A percentile compares a stretch with the other conserved stretches of the same genome.
Evolutionary conservation across 2,329 filamentous ascomycete species (phyloP).

Genomic region (Arthrocladium fulminans): DNA sequence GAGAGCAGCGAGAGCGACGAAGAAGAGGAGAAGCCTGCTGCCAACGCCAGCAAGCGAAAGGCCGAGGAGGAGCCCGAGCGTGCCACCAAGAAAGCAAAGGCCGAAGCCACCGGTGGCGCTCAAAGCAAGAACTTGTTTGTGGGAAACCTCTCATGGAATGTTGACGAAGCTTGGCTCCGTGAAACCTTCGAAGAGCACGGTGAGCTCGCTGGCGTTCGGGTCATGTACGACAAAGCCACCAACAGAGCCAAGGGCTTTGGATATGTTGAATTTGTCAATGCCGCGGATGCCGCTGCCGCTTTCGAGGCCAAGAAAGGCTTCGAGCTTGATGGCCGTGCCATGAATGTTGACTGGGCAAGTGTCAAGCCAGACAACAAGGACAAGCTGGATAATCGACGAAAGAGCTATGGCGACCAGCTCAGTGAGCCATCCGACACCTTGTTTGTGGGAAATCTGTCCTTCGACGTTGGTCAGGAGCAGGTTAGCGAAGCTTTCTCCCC

Average conservation of each 20-base stretch:
- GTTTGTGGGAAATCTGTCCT: conserved; percentile 85
- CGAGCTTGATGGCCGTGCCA: conserved; percentile 62
- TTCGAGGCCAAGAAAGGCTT: conserved; percentile 64
- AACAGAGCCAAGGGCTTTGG: conserved; percentile 87
- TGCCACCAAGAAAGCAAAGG: conserved; percentile 48
- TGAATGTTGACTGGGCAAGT: conserved; percentile 73
- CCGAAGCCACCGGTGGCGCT: conserved; percentile 34
- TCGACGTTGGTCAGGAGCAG: conserved; percentile 68
- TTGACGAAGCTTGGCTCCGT: conserved; percentile 73
- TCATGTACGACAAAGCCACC: conserved; percentile 72
- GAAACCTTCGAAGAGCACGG: conserved; percentile 74
- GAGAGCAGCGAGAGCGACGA: conserved; percentile 26
- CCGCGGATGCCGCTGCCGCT: conserved; percentile 61
- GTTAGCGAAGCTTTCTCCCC: conserved; percentile 67
- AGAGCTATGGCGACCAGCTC: conserved; percentile 63
- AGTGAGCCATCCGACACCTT: conserved; percentile 78
- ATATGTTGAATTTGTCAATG: conserved; percentile 74
- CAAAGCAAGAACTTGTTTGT: conserved; percentile 66
- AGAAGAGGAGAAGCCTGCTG: conserved; percentile 16
- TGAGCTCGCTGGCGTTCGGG: conserved; percentile 61
- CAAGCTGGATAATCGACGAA: conserved; percentile 46
- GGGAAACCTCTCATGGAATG: conserved; percentile 82
- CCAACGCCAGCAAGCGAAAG: conserved; percentile 37
- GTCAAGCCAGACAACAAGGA: conserved; percentile 54
- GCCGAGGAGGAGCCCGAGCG: conserved; percentile 36